phyloP scores from a whole-genome alignment of 352 stramenopile genomes.

The Phytophthora podocarpi region DNA sequence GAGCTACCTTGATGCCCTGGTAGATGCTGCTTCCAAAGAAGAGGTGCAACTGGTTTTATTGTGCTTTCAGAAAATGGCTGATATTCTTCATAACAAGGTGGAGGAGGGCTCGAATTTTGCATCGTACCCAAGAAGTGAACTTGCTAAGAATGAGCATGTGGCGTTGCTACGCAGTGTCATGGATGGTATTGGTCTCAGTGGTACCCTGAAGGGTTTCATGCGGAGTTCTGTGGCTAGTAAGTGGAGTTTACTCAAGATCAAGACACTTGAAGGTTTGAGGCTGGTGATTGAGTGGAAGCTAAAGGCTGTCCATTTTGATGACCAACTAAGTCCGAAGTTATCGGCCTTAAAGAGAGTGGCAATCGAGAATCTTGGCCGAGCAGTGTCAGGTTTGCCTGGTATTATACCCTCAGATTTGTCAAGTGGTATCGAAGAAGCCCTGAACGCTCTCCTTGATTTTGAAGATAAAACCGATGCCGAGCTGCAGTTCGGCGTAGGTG shows the following conservation, averaged over 20 bases:
- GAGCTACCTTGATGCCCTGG: conserved; percentile 20
- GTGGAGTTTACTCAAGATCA: conserved; percentile 43
- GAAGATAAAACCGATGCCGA: conserved; percentile 37
- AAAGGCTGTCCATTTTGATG: conserved; percentile 42
- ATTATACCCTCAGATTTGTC: conserved; percentile 18
- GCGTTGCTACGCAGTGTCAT: conserved; percentile 46
- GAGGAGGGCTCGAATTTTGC: conserved; percentile 40
- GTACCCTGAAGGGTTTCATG: conserved; percentile 36
- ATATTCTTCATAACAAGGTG: conserved; percentile 31
- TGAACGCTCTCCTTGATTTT: conserved; percentile 35
- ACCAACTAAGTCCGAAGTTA: conserved; percentile 49
- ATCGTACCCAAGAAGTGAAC: conserved; percentile 42
- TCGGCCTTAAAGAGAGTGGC: conserved; percentile 41
- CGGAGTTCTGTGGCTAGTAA: conserved; percentile 17
- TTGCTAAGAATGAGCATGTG: conserved; percentile 46
- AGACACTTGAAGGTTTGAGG: conserved; percentile 33
- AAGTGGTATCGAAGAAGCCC: conserved; percentile 26
- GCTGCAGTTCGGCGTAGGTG: conserved; percentile 59
- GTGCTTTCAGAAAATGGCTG: conserved; percentile 35
- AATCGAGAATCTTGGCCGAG: conserved; percentile 46
- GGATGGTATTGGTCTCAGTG: conserved; percentile 45
- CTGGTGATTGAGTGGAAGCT: conserved; percentile 52
- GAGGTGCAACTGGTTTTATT: conserved; percentile 32
- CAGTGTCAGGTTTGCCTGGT: conserved; percentile 34
- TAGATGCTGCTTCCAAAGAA: conserved; percentile 8